These are phyloP conservation scores for Fraxinus albicans DNA, from an alignment of 305 asterid genomes.

Conservation along the genomic window DNA sequence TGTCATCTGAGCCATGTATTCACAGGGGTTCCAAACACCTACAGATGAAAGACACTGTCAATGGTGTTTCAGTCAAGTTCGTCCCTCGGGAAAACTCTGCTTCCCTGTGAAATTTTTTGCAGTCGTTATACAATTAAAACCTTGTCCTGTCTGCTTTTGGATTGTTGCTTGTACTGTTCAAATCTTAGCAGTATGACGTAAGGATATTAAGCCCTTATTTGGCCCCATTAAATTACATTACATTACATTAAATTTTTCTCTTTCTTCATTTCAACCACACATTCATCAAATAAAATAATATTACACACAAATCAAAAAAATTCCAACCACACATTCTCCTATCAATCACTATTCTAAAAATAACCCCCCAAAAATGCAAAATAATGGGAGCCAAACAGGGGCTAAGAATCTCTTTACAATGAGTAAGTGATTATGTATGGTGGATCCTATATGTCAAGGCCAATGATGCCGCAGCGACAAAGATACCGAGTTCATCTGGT, in stretches of 20 bases:
- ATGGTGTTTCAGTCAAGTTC: constrained; percentile 70
- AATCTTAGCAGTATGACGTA: background rate
- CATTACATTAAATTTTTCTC: no score
- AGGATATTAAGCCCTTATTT: background rate
- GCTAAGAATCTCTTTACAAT: background rate
- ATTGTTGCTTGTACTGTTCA: background rate
- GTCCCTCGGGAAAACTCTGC: constrained; percentile 17
- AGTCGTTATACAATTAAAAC: background rate
- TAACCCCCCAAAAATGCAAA: no score
- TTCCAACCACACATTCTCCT: no score
- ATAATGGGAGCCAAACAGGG: no score
- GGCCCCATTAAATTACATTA: no score
- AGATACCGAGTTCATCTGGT: background rate
- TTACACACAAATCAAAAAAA: no score
- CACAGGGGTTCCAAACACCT: constrained; percentile 57
- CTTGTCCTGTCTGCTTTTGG: background rate
- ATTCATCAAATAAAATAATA: no score
- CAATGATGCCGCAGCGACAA: background rate
- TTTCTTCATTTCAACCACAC: no score
- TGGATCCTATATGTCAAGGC: background rate
- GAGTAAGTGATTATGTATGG: background rate
- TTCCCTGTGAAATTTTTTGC: constrained; percentile 6
- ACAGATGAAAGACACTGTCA: constrained; percentile 76
- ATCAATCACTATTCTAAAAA: no score
- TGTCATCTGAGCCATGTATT: constrained; percentile 83